phyloP scores from a whole-genome alignment of 176 grass and related monocot genomes.

The Thalia dealbata region DNA sequence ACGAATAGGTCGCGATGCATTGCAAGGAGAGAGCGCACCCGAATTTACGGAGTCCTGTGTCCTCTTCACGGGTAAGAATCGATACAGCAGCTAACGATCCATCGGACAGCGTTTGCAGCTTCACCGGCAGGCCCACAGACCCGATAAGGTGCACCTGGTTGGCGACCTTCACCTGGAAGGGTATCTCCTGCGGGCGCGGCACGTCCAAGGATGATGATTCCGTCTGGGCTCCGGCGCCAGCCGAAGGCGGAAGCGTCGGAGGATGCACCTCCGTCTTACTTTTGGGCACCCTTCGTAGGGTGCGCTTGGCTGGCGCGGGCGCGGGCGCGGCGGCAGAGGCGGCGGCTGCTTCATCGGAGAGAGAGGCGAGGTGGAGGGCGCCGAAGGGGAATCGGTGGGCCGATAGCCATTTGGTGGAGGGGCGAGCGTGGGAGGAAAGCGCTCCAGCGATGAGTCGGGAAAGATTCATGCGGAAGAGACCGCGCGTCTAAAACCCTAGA shows the following conservation, averaged over 20 bases:
- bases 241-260: background rate
- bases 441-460: background rate
- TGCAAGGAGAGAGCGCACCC: slow-evolving; percentile 27
- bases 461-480: background rate
- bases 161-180: slow-evolving; percentile 60
- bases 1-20: background rate
- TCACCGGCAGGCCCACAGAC: slow-evolving; percentile 43
- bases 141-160: slow-evolving; percentile 62
- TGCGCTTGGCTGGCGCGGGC: background rate
- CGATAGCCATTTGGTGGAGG: background rate
- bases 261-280: background rate
- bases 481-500: background rate
- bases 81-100: slow-evolving; percentile 49
- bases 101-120: slow-evolving; percentile 40
- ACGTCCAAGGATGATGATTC: slow-evolving; percentile 27
- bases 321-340: too few relatives aligned
- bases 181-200: slow-evolving; percentile 41
- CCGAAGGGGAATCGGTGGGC: background rate
- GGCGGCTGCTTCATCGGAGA: background rate
- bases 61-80: slow-evolving; percentile 44
- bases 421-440: background rate
- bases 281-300: background rate
- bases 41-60: slow-evolving; percentile 36
- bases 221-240: background rate
- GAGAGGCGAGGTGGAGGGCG: background rate